phyloP scores from a whole-genome alignment of 805 yeast genomes.

The Suhomyces faveliae region DNA sequence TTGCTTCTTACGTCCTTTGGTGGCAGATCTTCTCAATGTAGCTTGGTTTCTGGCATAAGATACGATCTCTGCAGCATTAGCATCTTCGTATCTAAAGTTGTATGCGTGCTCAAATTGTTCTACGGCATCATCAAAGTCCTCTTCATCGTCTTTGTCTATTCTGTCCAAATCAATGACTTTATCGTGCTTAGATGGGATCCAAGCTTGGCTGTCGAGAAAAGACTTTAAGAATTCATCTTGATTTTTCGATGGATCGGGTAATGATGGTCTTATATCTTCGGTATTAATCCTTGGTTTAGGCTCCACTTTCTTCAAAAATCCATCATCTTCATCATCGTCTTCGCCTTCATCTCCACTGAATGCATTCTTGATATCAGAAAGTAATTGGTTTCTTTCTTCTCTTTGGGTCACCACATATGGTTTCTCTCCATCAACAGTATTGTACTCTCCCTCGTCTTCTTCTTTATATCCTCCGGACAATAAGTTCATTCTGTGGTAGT shows the following conservation, averaged over 20 bases:
- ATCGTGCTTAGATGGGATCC: slow-evolving; percentile 79
- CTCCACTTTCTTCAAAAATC: slow-evolving; percentile 50
- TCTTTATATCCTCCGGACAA: slow-evolving; percentile 62
- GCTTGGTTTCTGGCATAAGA: slow-evolving; percentile 95
- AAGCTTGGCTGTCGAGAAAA: slow-evolving; percentile 74
- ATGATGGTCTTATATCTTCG: slow-evolving; percentile 23
- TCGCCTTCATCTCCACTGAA: slow-evolving; percentile 46
- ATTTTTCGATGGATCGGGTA: slow-evolving; percentile 62
- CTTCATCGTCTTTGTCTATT: slow-evolving; percentile 61
- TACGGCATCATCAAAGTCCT: slow-evolving; percentile 87
- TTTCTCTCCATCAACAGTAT: slow-evolving; percentile 52
- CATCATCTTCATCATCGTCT: slow-evolving; percentile 46
- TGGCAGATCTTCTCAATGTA: slow-evolving; percentile 78
- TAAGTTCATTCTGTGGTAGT: slow-evolving; percentile 83
- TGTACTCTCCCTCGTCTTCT: slow-evolving; percentile 50
- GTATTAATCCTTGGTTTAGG: slow-evolving; percentile 34
- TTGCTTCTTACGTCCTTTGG: slow-evolving; percentile 73
- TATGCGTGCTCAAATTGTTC: slow-evolving; percentile 90
- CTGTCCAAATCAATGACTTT: slow-evolving; percentile 52
- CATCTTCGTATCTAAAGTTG: slow-evolving; percentile 93
- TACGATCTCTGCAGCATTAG: slow-evolving; percentile 84
- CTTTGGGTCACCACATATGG: slow-evolving; percentile 74
- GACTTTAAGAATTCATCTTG: slow-evolving; percentile 70
- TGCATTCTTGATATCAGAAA: slow-evolving; percentile 74
- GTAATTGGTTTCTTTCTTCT: slow-evolving; percentile 71